These are phyloP conservation scores for Fusarium nodosum DNA, from an alignment of 2,329 filamentous ascomycete species.

Conservation along the genomic window DNA sequence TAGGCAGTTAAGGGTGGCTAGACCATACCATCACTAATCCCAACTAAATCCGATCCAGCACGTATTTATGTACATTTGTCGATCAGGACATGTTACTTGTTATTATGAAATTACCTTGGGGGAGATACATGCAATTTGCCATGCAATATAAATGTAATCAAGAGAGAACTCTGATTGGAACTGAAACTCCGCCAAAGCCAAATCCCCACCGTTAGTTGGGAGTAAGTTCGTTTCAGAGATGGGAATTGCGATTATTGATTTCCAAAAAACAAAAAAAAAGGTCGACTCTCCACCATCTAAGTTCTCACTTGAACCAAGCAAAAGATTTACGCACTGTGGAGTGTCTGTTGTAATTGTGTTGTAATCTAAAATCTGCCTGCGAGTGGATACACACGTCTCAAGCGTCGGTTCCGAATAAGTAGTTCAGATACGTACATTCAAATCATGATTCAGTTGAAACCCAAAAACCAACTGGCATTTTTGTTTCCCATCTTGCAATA, in stretches of 20 bases:
- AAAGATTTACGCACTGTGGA: slow-evolving; percentile 32
- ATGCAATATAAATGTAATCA: slow-evolving; percentile 22
- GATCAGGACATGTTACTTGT: neutral
- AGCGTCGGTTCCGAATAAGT: slow-evolving; percentile 23
- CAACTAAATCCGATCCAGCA: neutral
- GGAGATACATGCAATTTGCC: neutral
- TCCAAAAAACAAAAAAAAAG: slow-evolving; percentile 4
- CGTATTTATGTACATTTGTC: neutral
- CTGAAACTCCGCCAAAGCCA: slow-evolving; percentile 28
- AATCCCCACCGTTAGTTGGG: slow-evolving; percentile 13
- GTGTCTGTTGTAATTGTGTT: slow-evolving; percentile 28
- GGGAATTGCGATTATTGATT: slow-evolving; percentile 21
- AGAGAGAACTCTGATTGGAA: slow-evolving; percentile 20
- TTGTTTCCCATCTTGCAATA: slow-evolving; percentile 21
- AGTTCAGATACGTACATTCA: slow-evolving; percentile 6
- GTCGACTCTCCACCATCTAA: slow-evolving; percentile 22
- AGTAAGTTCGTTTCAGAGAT: slow-evolving; percentile 30
- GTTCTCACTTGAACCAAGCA: slow-evolving; percentile 3
- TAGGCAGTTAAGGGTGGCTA: neutral
- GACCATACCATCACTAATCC: neutral
- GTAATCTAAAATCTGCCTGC: neutral
- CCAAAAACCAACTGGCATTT: slow-evolving; percentile 17
- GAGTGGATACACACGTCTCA: slow-evolving; percentile 19
- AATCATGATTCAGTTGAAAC: slow-evolving; percentile 40
- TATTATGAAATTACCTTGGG: neutral